Base-by-base conservation (phyloP, 225 moss, liverwort and hornwort species). In the Climacium dendroides region DNA sequence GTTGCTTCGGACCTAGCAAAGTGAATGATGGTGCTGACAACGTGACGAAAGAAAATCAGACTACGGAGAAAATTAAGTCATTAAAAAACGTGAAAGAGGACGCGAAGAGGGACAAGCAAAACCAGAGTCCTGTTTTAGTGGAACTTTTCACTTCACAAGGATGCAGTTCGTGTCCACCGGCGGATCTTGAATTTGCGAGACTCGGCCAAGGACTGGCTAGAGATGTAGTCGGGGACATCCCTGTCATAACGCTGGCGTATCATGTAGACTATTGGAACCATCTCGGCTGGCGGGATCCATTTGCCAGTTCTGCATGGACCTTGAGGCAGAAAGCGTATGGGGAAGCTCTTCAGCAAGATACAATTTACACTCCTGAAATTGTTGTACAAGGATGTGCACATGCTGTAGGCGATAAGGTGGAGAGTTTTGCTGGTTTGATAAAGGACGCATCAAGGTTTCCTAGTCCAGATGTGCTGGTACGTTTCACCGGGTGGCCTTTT, bases 221-320 rank as follows among this genome's bases (percentile, higher is more conserved):
- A 26, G 92, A 96, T 75, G 89, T 81, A 67, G 86, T 84, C 30
- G 88, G 91, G 55, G 96, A 95, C 62, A 89, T 92, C 32, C 91
- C 94, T 29, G 93, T 94, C 19, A 89, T 98, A 67, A 88, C 97
- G 64, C 83, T 98, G 86, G 97, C 97, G 35, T 98, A 91, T 89
- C 98, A 98, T 85, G 98, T 98, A 66, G 96, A 98, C 78, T 97
- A 96, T 86, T 98, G 98, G 98, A 97, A 98, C 80, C 96, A 98
- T 81, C 87, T 98, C n/a, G 98, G 98, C 41, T 98, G 98, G 98
- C 96, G 95, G 85, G 98, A 98, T 94, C 97, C 98, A 17, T 97
- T 98, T 58, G 93, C 94, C 30, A 97, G 95, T 84, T 85, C 92
- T 70, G 87, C 92, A 11, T 98, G 98, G 98, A 97, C 97, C 16